A percentile compares a stretch with the other conserved stretches of the same genome.
phyloP scores from a whole-genome alignment of 768 basidiomycete species.

The Collybia sordida region DNA sequence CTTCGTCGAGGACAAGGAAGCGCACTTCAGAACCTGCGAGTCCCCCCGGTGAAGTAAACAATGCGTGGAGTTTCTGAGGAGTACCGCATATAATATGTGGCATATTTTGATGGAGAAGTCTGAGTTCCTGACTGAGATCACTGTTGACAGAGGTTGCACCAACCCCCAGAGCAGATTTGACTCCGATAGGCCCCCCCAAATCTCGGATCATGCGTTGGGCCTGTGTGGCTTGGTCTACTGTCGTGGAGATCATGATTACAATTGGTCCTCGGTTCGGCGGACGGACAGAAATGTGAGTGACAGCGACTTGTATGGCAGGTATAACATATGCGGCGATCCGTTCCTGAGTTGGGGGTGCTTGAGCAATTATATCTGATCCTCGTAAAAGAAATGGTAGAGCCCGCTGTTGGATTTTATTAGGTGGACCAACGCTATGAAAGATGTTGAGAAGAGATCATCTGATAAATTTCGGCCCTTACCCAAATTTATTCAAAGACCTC shows the following conservation, averaged over 20 bases:
- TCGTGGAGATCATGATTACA: slow-evolving; percentile 94
- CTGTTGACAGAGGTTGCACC: slow-evolving; percentile 66
- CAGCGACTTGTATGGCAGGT: slow-evolving; percentile 81
- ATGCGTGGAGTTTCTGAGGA: slow-evolving; percentile 91
- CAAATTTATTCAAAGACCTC: slow-evolving; percentile 89
- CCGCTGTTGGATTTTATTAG: slow-evolving; percentile 98
- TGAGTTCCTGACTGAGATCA: slow-evolving; percentile 74
- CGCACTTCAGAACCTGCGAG: slow-evolving; percentile 82
- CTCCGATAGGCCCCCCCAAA: slow-evolving; percentile 89
- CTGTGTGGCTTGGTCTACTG: slow-evolving; percentile 97
- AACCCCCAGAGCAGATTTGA: slow-evolving; percentile 86
- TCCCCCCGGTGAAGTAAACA: slow-evolving; percentile 81
- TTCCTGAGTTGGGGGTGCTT: slow-evolving; percentile 98
- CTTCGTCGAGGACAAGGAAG: slow-evolving; percentile 95
- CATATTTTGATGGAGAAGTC: slow-evolving; percentile 85
- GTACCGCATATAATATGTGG: slow-evolving; percentile 97
- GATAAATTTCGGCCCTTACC: slow-evolving; percentile 50
- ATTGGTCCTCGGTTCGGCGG: slow-evolving; percentile 75
- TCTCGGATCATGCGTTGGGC: slow-evolving; percentile 95
- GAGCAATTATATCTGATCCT: slow-evolving; percentile 96
- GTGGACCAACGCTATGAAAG: slow-evolving; percentile 79
- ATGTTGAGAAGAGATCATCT: slow-evolving; percentile 4
- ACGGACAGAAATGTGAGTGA: slow-evolving; percentile 58
- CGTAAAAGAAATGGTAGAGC: slow-evolving; percentile 93
- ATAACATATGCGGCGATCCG: slow-evolving; percentile 97